These are phyloP conservation scores for Raffaelea arxii DNA, from an alignment of 2,329 filamentous ascomycete genomes.

Conservation along the genomic window DNA sequence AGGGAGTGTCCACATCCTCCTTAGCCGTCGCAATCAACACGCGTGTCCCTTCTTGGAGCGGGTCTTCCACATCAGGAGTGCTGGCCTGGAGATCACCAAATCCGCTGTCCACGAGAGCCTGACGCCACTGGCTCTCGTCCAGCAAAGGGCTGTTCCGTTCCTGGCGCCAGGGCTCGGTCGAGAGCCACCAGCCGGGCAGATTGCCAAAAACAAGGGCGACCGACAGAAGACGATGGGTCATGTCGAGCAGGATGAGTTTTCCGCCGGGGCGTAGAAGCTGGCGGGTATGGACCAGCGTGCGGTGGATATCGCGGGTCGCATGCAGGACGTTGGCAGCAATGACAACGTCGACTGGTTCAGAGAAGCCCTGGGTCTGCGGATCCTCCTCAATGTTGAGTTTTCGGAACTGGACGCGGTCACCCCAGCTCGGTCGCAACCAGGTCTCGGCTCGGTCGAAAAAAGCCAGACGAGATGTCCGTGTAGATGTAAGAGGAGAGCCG, in stretches of 20 bases:
- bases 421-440: constrained; percentile 15
- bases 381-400: constrained; percentile 24
- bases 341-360: constrained; percentile 22
- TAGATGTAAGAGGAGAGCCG: constrained; percentile 13
- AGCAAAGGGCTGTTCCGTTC: constrained; percentile 9
- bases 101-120: constrained; percentile 12
- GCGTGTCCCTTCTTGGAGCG: too few species aligned
- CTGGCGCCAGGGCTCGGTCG: constrained; percentile 8
- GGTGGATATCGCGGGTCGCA: constrained; percentile 19
- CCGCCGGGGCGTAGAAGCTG: constrained; percentile 28
- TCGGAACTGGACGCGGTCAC: too few species aligned
- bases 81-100: too few species aligned
- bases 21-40: too few species aligned
- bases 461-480: constrained; percentile 14
- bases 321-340: constrained; percentile 29
- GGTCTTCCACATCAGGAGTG: too few species aligned
- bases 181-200: constrained; percentile 14
- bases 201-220: constrained; percentile 8
- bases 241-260: constrained; percentile 22
- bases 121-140: constrained; percentile 14
- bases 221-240: not conserved
- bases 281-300: constrained; percentile 22
- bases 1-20: too few species aligned
- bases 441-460: constrained; percentile 21
- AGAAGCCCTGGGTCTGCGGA: constrained; percentile 22